Conservation (phyloP, 2,329 filamentous ascomycete species). For the Botryotinia convoluta region DNA sequence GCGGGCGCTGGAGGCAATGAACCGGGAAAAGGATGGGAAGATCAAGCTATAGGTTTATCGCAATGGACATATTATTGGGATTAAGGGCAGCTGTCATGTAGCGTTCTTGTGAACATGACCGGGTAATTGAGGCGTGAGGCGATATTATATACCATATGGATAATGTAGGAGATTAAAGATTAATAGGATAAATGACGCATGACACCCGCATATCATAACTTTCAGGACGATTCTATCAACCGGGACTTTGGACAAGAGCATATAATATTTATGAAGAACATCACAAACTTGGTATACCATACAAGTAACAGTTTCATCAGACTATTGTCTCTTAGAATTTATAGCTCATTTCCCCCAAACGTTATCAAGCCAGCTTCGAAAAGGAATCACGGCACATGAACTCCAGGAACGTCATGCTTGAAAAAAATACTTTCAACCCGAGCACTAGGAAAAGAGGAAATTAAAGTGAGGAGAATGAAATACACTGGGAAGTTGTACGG, state of each 20-base stretch:
- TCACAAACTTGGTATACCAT: not conserved
- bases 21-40: slow-evolving; percentile 37
- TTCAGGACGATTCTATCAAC: not conserved
- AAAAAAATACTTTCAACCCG: not conserved
- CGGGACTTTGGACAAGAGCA: not conserved
- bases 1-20: slow-evolving; percentile 54
- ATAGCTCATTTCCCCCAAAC: not conserved
- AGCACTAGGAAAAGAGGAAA: not conserved
- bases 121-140: not conserved
- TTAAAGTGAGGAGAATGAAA: not conserved
- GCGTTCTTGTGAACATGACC: not conserved
- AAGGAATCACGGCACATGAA: not conserved
- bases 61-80: slow-evolving; percentile 32
- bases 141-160: too few species aligned
- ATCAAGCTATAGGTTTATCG: slow-evolving; percentile 24
- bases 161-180: not conserved
- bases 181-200: not conserved
- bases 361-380: not conserved
- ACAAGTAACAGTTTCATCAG: not conserved
- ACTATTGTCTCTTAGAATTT: not conserved
- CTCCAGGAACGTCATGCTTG: not conserved
- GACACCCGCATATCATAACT: not conserved
- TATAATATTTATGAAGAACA: not conserved
- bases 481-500: not conserved
- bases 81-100: not conserved